Base-by-base conservation (phyloP, 305 asterid genomes). In the Petunia hybrid region DNA sequence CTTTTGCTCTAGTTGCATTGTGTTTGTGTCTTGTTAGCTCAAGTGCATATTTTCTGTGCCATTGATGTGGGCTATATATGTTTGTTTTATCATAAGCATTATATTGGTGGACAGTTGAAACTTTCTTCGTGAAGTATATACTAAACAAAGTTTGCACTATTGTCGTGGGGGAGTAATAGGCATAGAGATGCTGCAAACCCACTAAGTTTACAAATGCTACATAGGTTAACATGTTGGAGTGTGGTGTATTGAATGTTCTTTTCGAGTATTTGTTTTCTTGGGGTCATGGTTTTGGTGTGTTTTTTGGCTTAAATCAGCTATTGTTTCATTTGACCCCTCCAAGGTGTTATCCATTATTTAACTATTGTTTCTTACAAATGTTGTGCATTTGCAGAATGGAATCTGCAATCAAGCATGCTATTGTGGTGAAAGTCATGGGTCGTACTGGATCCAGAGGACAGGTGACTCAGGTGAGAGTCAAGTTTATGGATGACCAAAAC, bases 341-440 rank as follows among this genome's bases (percentile, higher is more conserved):
- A 71, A 10, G 12, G 4, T 62, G 7, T 48, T 35, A 1, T 71
- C 62, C 45, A 35, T 48, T 6, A 48, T 48, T 48, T 48, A 9
- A 48, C 56, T 8, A 3, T 35, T 35, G 62, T 4, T 71, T 48
- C 78, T 35, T 12, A 71, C 2, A 3, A 48, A 48, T 48, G 1
- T 2, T 12, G 35, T 12, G 73, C 35, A 3, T 62, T 45, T 80
- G 78, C 69, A 80, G 82, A 4, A 80, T 80, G 83, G 83, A 80
- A 60, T 69, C 79, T 14, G 71, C 16, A 36, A 69, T 73, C 55
- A 80, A 80, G 38, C 83, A 80, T 36, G 83, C 83, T 0, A 3
- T 80, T 13, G 83, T 80, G 51, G 39, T 80, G 48, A 80, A 80
- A 73, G 3, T 80, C n/a, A 80, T 80, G 83, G 83, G 83, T 70